Conservation (phyloP, 306 rosid species). For the Castanea mollissima region DNA sequence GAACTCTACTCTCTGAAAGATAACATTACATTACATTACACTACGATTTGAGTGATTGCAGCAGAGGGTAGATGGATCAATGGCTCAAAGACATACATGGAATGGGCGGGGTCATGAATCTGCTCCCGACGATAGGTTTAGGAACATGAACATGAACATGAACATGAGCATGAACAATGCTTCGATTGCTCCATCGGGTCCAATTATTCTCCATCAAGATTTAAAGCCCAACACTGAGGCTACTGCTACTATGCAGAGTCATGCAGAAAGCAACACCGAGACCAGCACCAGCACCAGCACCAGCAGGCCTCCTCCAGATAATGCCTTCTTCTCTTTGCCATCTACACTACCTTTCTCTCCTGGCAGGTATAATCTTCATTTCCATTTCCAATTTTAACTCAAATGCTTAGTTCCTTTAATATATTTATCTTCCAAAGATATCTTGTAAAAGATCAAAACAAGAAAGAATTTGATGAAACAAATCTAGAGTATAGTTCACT, state of each 20-base stretch:
- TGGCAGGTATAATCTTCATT: constrained; percentile 38
- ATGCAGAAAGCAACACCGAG: constrained; percentile 30
- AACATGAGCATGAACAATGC: too few species aligned
- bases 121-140: constrained; percentile 29
- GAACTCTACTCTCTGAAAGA: too few species aligned
- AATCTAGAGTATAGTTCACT: not conserved
- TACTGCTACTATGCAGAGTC: constrained; percentile 22
- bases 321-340: constrained; percentile 53
- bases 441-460: constrained; percentile 4
- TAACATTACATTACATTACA: too few species aligned
- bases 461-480: constrained; percentile 12
- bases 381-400: too few species aligned
- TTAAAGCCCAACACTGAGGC: constrained; percentile 34
- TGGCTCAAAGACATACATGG: constrained; percentile 45
- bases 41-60: too few species aligned
- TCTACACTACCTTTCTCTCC: constrained; percentile 62
- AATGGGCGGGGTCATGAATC: constrained; percentile 38
- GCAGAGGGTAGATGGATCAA: constrained; percentile 63
- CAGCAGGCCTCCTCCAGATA: constrained; percentile 43
- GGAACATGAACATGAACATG: constrained; percentile 14
- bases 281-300: constrained; percentile 44
- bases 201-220: constrained; percentile 29
- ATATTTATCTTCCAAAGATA: not conserved
- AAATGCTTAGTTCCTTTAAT: too few species aligned
- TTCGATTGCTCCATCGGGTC: constrained; percentile 33